A percentile compares a stretch with the other conserved stretches of the same genome.
Conservation (phyloP, 2,329 filamentous ascomycete species). For the Sporothrix pallida region DNA sequence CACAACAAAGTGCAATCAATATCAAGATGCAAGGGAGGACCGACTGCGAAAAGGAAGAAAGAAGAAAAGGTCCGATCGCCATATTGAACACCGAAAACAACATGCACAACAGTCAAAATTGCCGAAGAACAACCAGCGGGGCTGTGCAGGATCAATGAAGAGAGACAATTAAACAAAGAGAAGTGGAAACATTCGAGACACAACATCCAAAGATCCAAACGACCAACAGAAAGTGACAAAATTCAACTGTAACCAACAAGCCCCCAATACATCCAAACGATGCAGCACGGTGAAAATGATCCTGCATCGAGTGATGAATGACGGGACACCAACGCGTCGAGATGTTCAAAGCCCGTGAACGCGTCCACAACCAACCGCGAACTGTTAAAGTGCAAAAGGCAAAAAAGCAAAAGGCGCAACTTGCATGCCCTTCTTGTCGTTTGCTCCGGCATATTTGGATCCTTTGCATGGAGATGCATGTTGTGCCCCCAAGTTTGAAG, state of each 20-base stretch:
- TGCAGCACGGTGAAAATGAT: neutral
- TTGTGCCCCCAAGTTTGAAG: neutral
- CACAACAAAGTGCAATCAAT: neutral
- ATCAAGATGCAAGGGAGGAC: constrained; percentile 19
- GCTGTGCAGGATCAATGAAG: neutral
- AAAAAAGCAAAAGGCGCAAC: neutral
- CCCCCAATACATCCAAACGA: neutral
- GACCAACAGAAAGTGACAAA: neutral
- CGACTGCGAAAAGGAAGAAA: neutral
- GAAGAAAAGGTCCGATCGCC: constrained; percentile 9
- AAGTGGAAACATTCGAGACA: neutral
- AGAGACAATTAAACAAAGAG: neutral
- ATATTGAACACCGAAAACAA: constrained; percentile 15
- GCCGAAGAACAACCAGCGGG: constrained; percentile 10
- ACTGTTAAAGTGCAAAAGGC: neutral
- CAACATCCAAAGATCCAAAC: neutral
- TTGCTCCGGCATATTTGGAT: neutral
- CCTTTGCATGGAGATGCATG: too few species aligned
- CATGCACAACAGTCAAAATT: neutral
- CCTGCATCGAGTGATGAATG: neutral
- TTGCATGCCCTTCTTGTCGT: neutral
- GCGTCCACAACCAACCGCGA: neutral
- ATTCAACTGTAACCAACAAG: neutral
- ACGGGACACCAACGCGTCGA: neutral
- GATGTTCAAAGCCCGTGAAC: constrained; percentile 2